These are phyloP conservation scores for Diaporthe citrichinensis DNA, from an alignment of 2,329 filamentous ascomycete species.

Conservation along the genomic window DNA sequence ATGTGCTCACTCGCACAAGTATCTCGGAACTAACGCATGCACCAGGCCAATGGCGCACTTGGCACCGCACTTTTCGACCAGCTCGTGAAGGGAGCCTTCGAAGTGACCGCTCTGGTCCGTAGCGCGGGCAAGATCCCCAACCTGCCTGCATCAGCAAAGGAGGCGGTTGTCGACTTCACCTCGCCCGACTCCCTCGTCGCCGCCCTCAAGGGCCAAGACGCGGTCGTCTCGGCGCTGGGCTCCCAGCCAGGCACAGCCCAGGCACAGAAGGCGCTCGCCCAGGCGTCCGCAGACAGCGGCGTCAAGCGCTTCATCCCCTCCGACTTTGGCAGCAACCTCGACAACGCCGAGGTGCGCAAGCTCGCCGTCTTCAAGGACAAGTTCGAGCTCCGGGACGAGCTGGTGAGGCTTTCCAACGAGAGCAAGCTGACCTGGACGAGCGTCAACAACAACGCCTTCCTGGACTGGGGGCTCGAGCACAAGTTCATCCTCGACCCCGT, in stretches of 20 bases:
- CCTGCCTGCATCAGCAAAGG: constrained; percentile 42
- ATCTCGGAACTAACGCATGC: background rate
- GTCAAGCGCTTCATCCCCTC: constrained; percentile 73
- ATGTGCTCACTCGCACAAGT: background rate
- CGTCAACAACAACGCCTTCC: constrained; percentile 68
- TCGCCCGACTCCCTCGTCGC: constrained; percentile 54
- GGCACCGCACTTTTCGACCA: constrained; percentile 45
- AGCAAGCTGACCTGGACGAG: constrained; percentile 67
- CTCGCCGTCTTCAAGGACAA: constrained; percentile 70
- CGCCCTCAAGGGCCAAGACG: constrained; percentile 71
- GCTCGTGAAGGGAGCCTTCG: constrained; percentile 47
- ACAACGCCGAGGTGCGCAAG: constrained; percentile 51
- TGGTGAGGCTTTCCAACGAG: constrained; percentile 57
- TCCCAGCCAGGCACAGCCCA: constrained; percentile 44
- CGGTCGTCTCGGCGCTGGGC: constrained; percentile 65
- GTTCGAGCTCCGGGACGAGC: constrained; percentile 54
- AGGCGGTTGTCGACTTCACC: constrained; percentile 52
- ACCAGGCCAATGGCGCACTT: constrained; percentile 50
- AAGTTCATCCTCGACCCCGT: constrained; percentile 61
- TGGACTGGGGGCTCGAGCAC: constrained; percentile 67
- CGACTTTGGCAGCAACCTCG: constrained; percentile 64
- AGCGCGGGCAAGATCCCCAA: constrained; percentile 44
- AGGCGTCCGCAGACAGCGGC: constrained; percentile 70
- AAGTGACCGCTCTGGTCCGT: constrained; percentile 54
- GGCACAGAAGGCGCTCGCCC: constrained; percentile 65